phyloP scores from a whole-genome alignment of 2,329 filamentous ascomycete genomes.

The Calonectria hongkongensis region DNA sequence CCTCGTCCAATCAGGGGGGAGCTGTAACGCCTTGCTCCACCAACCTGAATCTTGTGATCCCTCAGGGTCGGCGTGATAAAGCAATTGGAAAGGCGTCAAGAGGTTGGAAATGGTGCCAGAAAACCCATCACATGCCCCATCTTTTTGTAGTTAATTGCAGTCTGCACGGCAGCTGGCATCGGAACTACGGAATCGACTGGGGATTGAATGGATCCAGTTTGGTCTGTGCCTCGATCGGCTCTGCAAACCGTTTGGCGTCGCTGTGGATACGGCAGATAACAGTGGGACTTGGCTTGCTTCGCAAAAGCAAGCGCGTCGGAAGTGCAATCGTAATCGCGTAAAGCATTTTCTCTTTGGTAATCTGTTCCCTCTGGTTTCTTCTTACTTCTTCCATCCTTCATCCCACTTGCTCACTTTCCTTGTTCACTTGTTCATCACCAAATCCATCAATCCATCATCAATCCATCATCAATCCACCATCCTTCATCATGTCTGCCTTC shows the following conservation, averaged over 20 bases:
- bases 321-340: constrained; percentile 15
- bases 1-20: constrained; percentile 4
- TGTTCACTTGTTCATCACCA: neutral
- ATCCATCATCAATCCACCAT: neutral
- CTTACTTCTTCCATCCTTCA: neutral
- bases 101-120: neutral
- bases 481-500: constrained; percentile 65
- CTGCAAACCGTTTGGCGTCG: constrained; percentile 16
- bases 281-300: constrained; percentile 13
- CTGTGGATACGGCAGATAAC: constrained; percentile 27
- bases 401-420: neutral
- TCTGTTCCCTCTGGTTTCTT: neutral
- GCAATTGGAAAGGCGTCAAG: neutral
- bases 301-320: constrained; percentile 18
- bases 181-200: constrained; percentile 3
- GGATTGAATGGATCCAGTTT: neutral
- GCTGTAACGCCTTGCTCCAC: neutral
- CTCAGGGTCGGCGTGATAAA: neutral
- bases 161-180: neutral
- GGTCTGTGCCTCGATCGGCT: constrained; percentile 17
- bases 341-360: constrained; percentile 6
- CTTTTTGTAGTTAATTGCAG: neutral
- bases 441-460: neutral
- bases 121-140: neutral
- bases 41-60: neutral